phyloP scores from a whole-genome alignment of 2,329 filamentous ascomycete species.

The Apiospora pterosperma region DNA sequence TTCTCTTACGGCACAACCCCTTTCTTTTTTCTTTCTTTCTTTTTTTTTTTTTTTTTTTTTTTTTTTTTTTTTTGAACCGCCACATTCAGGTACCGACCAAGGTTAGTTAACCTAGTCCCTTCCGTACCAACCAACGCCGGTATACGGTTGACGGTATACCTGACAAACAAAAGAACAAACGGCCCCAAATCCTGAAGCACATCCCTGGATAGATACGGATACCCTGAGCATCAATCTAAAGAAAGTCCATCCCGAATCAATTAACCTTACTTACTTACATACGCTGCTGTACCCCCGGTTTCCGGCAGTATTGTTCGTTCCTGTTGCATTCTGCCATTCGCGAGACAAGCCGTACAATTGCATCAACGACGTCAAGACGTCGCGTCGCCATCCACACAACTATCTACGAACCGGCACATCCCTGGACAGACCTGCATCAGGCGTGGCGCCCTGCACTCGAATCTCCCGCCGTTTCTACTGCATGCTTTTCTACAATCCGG shows the following conservation, averaged over 20 bases:
- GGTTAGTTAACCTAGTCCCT: no score
- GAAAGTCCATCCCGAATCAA: background rate
- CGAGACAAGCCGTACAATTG: background rate
- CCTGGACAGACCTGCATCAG: background rate
- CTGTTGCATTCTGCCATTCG: background rate
- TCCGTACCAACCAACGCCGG: background rate
- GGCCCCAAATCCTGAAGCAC: slow-evolving; percentile 1
- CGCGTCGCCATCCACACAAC: background rate
- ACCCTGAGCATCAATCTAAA: background rate
- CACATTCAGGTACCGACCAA: background rate
- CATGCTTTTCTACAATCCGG: background rate
- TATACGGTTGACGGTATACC: background rate
- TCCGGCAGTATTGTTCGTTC: background rate
- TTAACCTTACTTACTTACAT: background rate
- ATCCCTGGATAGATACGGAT: background rate
- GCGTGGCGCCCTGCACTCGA: background rate
- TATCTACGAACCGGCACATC: background rate
- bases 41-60: slow-evolving; percentile 2
- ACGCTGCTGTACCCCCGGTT: background rate
- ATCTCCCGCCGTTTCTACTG: background rate
- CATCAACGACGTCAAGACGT: no score
- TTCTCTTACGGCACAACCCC: background rate
- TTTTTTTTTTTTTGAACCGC: slow-evolving; percentile 1
- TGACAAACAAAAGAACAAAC: slow-evolving; percentile 3
- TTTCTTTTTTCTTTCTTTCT: slow-evolving; percentile 2